These are phyloP conservation scores for Claviceps sorghi DNA, from an alignment of 2,329 filamentous ascomycete species.

Conservation along the genomic window DNA sequence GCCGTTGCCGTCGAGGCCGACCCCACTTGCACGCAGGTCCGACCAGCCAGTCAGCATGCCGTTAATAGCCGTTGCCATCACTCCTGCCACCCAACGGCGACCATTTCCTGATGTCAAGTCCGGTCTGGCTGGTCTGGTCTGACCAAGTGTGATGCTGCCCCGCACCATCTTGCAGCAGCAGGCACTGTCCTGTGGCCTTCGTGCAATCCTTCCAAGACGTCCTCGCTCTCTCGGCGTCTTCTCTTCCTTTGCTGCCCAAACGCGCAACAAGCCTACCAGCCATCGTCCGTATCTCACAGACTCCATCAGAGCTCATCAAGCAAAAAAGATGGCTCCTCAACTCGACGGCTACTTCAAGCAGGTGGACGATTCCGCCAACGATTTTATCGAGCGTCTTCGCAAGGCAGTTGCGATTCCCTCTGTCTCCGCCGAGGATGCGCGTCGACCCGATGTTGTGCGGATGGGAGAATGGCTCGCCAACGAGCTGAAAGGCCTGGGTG, in stretches of 20 bases:
- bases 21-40: not conserved
- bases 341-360: slow-evolving; percentile 87
- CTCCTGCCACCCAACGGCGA: not conserved
- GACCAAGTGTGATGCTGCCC: slow-evolving; percentile 28
- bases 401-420: slow-evolving; percentile 94
- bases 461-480: slow-evolving; percentile 86
- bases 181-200: slow-evolving; percentile 11
- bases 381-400: slow-evolving; percentile 80
- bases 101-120: not conserved
- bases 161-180: slow-evolving; percentile 26
- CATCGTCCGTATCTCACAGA: slow-evolving; percentile 36
- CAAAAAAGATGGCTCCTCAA: slow-evolving; percentile 72
- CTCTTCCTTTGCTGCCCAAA: slow-evolving; percentile 7
- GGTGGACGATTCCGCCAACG: slow-evolving; percentile 63
- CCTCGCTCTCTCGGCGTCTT: slow-evolving; percentile 12
- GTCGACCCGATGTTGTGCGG: slow-evolving; percentile 81
- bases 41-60: not conserved
- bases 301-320: slow-evolving; percentile 41
- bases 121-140: not conserved
- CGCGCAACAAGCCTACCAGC: slow-evolving; percentile 3
- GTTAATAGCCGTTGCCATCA: slow-evolving; percentile 10
- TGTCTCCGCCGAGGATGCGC: slow-evolving; percentile 78
- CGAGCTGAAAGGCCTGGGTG: slow-evolving; percentile 73
- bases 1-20: not conserved
- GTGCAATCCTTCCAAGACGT: slow-evolving; percentile 8